Evolutionary conservation across 2,329 filamentous ascomycete genomes (phyloP), one percentile per base, ranked within the genome.

Genomic region (Apiospora hydei): DNA sequence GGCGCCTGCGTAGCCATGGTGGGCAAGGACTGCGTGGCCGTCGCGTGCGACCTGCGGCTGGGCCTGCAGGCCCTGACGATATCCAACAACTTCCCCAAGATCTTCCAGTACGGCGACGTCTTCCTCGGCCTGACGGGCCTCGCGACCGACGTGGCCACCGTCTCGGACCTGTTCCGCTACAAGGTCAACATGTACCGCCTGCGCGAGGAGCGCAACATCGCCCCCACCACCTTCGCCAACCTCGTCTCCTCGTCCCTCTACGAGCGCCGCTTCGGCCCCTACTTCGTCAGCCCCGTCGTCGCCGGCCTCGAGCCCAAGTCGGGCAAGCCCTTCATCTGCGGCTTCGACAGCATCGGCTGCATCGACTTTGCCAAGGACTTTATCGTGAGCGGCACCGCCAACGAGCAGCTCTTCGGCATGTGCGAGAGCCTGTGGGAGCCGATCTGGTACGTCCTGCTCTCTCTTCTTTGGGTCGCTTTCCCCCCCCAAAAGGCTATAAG

Each of bases 141-240:
- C 69, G 96, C 96, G 74, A 99, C 96, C 78, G 96, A 99, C 83
- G 95, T 99, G 76, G 90, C 90, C 76, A 98, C 96, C 78, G 96
- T 99, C 77, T 93, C 92, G 79, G 96, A 99, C 85, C 92, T 98
- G 77, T 97, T 99, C 90, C 95, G 96, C 81, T 98, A 98, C 91
- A 99, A 99, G 89, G 94, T 97, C 84, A 99, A 99, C 90, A 97
- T 99, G 94, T 99, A 99, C 90, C 94, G 96, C 76, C 91, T 99
- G 80, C 94, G 96, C 81, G 96, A 99, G 88, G 96, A 99, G 89
- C 95, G 96, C 81, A 90, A 95, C 87, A 98, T 99, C 84, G 92
- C 94, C 71, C 96, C 96, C 66, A 90, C 93, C 83, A 99, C 96
- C 72, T 95, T 99, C 85, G 95, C 96, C 83, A 98, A 99, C 88